Base-by-base conservation (phyloP, 2,329 filamentous ascomycete genomes). In the Tolypocladium sp. region DNA sequence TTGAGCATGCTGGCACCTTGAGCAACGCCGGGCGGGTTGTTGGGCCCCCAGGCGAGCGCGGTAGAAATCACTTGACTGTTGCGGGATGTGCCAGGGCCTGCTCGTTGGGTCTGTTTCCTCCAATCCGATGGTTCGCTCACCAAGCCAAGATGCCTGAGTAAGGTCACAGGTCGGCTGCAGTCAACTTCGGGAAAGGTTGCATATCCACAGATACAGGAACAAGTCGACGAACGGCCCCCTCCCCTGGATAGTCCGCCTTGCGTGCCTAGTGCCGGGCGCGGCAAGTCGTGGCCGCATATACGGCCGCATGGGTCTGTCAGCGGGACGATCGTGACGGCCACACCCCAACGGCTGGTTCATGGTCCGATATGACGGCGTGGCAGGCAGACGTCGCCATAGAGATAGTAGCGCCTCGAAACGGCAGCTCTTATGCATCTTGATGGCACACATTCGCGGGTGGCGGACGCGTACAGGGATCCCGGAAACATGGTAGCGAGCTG, bases 41-140 rank as follows among this genome's bases (percentile, higher is more conserved):
- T 51, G 17, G 27, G 27, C 46, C 46, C 46, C 46, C 27, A 51
- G 46, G 17, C 46, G 46, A 33, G 46, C 46, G 46, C 27, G 46
- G 46, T 27, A 51, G 27, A 33, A 68, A 66, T 70, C 68, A 70
- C 68, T 70, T 70, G 68, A 70, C 67, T 64, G 59, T 57, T 62
- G 62, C 60, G 55, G 60, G 57, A 70, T 70, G 68, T 69, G 63
- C 65, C 62, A 62, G 62, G 68, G 63, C 46, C 54, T 56, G 27
- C 55, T 58, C 55, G 60, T 62, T 66, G 61, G 62, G 59, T 60
- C 58, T 40, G 25, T 20, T 22, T 22, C 35, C 20, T 35, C 55
- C 55, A 35, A 35, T 25, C 41, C 25, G 25, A 17, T 17, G 55
- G n/a, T 37, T 37, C 30, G 41, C 46, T n/a, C 27, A 20, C 27